Evolutionary conservation across 2,329 filamentous ascomycete species (phyloP).

Genomic region (Pseudogymnoascus sp.): DNA sequence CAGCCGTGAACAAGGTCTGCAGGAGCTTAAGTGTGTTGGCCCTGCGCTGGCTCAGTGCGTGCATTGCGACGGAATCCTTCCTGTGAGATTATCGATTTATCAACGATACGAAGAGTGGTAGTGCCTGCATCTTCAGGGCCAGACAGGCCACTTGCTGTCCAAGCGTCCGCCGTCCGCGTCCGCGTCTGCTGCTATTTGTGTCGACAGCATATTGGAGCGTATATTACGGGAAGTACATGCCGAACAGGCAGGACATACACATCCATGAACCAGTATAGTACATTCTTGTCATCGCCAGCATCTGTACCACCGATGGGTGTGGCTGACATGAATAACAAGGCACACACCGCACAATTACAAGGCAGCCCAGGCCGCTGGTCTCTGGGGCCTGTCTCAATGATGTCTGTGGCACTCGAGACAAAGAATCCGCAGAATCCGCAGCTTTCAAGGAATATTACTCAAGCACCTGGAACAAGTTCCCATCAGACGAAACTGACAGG

Average conservation of each 20-base stretch:
- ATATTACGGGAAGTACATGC: not conserved
- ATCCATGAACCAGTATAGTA: not conserved
- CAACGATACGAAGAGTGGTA: not conserved
- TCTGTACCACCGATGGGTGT: not conserved
- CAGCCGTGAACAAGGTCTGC: not conserved
- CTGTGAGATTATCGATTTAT: not conserved
- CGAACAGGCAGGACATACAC: not conserved
- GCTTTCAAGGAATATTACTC: not conserved
- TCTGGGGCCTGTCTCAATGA: not conserved
- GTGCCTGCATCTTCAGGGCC: not conserved
- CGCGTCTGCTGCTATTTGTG: not conserved
- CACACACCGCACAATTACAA: slow-evolving; percentile 6
- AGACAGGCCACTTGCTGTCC: not conserved
- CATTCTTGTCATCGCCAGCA: not conserved
- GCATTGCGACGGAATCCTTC: not conserved
- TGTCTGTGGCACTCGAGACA: slow-evolving; percentile 5
- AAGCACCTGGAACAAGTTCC: not conserved
- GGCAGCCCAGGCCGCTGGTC: not conserved
- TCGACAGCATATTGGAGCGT: slow-evolving; percentile 3
- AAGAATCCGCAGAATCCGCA: not conserved
- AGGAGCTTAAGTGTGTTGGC: not conserved
- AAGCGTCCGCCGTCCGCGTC: not conserved
- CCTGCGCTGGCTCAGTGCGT: slow-evolving; percentile 2
- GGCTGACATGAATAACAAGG: not conserved
- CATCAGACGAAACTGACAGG: slow-evolving; percentile 7